A percentile compares a stretch with the other conserved stretches of the same genome.
phyloP scores from a whole-genome alignment of 371 early-diverging fungal genomes.

The Circinella umbellata region DNA sequence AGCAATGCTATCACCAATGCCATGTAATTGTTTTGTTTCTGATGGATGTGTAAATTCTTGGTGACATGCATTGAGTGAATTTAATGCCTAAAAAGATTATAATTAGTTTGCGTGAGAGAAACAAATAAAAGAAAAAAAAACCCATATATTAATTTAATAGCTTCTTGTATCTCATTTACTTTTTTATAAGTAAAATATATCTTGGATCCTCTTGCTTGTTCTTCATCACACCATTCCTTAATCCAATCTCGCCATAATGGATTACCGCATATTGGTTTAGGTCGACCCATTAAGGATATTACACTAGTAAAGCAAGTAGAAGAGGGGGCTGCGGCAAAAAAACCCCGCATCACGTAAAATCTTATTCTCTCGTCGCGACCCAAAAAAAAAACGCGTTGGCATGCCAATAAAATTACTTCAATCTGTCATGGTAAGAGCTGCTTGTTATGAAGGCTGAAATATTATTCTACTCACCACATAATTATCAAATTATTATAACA shows the following conservation, averaged over 20 bases:
- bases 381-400: background rate
- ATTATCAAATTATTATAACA: too few species aligned
- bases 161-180: slow-evolving; percentile 30
- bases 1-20: slow-evolving; percentile 69
- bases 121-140: too few species aligned
- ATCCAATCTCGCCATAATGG: slow-evolving; percentile 68
- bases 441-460: too few species aligned
- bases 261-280: slow-evolving; percentile 53
- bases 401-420: too few species aligned
- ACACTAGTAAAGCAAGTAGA: background rate
- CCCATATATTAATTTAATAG: background rate
- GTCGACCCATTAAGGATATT: slow-evolving; percentile 3
- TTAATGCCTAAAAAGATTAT: slow-evolving; percentile 57
- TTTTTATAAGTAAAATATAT: slow-evolving; percentile 60
- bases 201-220: slow-evolving; percentile 30
- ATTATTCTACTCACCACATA: too few species aligned
- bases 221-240: slow-evolving; percentile 61
- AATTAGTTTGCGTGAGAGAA: background rate
- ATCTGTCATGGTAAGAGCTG: too few species aligned
- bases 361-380: background rate
- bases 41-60: slow-evolving; percentile 53
- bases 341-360: too few species aligned
- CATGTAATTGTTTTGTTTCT: slow-evolving; percentile 59
- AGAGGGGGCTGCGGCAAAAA: background rate
- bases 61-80: slow-evolving; percentile 66